These are phyloP conservation scores for Debaryomyces fabryi DNA, from an alignment of 1,139 yeast species.

Conservation along the genomic window DNA sequence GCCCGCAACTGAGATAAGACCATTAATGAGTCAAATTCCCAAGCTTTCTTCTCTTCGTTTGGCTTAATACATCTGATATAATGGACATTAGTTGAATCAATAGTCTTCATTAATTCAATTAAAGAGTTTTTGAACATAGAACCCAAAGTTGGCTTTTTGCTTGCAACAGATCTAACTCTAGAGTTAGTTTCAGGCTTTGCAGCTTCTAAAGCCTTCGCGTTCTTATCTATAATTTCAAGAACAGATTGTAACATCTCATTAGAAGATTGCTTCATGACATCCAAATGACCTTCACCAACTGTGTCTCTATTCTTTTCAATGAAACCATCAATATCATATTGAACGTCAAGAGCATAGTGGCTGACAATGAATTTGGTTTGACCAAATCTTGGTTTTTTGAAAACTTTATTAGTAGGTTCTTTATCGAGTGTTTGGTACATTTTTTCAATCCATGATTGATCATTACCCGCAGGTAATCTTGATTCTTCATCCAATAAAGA, in stretches of 20 bases:
- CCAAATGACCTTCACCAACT: conserved; percentile 93
- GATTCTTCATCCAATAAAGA: conserved; percentile 94
- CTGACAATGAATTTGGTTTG: conserved; percentile 86
- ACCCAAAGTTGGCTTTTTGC: conserved; percentile 90
- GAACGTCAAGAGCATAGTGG: conserved; percentile 93
- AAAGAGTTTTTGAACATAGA: conserved; percentile 91
- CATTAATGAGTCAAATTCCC: conserved; percentile 96
- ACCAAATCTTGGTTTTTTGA: conserved; percentile 94
- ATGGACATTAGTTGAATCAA: conserved; percentile 92
- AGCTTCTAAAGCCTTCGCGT: conserved; percentile 56
- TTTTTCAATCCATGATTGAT: conserved; percentile 89
- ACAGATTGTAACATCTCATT: conserved; percentile 68
- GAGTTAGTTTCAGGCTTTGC: conserved; percentile 44
- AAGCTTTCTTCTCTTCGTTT: conserved; percentile 88
- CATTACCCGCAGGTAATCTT: conserved; percentile 91
- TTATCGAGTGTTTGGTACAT: conserved; percentile 84
- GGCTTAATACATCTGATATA: conserved; percentile 98
- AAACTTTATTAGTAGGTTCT: conserved; percentile 75
- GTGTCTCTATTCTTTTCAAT: conserved; percentile 97
- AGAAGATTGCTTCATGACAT: conserved; percentile 70
- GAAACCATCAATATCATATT: conserved; percentile 92
- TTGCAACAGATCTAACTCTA: conserved; percentile 38
- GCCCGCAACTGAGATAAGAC: conserved; percentile 94
- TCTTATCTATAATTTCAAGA: conserved; percentile 64
- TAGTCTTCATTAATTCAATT: conserved; percentile 90